Percentiles rank a stretch among this genome's conserved stretches.
Evolutionary conservation across 371 early-diverging fungal genomes (phyloP).

Genomic region (Mucor racemosus): DNA sequence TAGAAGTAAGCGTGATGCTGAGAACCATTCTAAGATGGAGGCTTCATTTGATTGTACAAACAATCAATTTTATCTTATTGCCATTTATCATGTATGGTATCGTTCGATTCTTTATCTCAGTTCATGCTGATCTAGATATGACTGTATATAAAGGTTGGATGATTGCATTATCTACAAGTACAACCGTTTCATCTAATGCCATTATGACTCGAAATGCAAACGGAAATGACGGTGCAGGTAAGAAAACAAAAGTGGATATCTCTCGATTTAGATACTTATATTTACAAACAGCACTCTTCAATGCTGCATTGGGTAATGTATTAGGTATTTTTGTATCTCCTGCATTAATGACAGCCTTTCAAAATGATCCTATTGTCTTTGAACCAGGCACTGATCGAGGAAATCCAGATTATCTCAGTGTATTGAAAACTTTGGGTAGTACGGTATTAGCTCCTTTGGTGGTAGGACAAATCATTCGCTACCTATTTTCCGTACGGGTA

Average conservation of each 20-base stretch:
- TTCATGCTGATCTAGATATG: slow-evolving; percentile 52
- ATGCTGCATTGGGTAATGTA: slow-evolving; percentile 75
- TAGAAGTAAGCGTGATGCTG: slow-evolving; percentile 67
- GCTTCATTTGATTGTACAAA: slow-evolving; percentile 70
- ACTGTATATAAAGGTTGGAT: slow-evolving; percentile 69
- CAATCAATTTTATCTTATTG: slow-evolving; percentile 62
- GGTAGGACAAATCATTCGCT: slow-evolving; percentile 68
- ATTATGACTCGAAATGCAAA: slow-evolving; percentile 76
- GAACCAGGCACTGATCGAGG: slow-evolving; percentile 51
- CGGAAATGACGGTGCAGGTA: slow-evolving; percentile 69
- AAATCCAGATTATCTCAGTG: slow-evolving; percentile 53
- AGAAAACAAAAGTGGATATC: neutral
- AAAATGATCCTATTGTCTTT: slow-evolving; percentile 40
- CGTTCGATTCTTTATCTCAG: slow-evolving; percentile 52
- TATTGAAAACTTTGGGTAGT: slow-evolving; percentile 60
- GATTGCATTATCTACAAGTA: slow-evolving; percentile 71
- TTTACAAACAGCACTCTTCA: slow-evolving; percentile 57
- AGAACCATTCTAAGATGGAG: slow-evolving; percentile 63
- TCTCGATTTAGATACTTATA: neutral
- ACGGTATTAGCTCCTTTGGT: slow-evolving; percentile 71
- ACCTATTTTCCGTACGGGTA: slow-evolving; percentile 55
- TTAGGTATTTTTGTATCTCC: slow-evolving; percentile 74
- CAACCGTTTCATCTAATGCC: slow-evolving; percentile 81
- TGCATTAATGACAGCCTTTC: slow-evolving; percentile 59
- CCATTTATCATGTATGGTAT: slow-evolving; percentile 68